Percentiles rank a stretch among this genome's conserved stretches.
These are phyloP conservation scores for Leccinum fibrillosum DNA, from an alignment of 768 basidiomycete species.

Conservation along the genomic window DNA sequence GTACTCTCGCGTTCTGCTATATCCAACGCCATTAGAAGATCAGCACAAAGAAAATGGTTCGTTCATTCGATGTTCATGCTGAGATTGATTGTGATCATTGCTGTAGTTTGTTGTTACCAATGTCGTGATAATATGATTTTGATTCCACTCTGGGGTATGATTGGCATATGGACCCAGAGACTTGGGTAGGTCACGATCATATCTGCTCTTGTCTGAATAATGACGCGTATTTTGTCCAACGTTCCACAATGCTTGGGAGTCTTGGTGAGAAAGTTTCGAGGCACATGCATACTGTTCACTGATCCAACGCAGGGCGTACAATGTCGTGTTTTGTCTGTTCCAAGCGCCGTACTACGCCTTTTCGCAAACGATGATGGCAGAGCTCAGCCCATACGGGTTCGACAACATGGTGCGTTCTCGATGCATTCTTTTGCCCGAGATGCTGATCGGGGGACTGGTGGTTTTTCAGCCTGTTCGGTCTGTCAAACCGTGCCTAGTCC, in stretches of 20 bases:
- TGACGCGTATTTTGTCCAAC: slow-evolving; percentile 24
- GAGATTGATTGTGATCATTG: neutral
- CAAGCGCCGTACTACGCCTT: slow-evolving; percentile 88
- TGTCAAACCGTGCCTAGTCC: slow-evolving; percentile 81
- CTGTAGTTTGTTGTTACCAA: slow-evolving; percentile 72
- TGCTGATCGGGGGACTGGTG: slow-evolving; percentile 23
- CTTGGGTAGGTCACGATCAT: slow-evolving; percentile 50
- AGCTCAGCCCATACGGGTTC: slow-evolving; percentile 82
- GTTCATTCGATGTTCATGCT: neutral
- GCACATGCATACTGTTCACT: neutral
- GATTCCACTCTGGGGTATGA: slow-evolving; percentile 84
- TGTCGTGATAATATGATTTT: slow-evolving; percentile 56
- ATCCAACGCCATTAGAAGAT: slow-evolving; percentile 79
- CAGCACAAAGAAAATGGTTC: slow-evolving; percentile 76
- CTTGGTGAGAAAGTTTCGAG: slow-evolving; percentile 52
- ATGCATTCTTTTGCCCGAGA: neutral
- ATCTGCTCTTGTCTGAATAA: neutral
- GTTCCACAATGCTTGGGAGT: slow-evolving; percentile 84
- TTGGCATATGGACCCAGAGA: slow-evolving; percentile 76
- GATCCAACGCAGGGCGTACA: slow-evolving; percentile 58
- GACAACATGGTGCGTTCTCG: slow-evolving; percentile 61
- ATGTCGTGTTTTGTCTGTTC: slow-evolving; percentile 75
- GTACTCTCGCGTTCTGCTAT: slow-evolving; percentile 80
- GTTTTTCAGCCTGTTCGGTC: slow-evolving; percentile 86
- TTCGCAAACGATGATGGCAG: slow-evolving; percentile 86